phyloP scores from a whole-genome alignment of 306 rosid genomes.

The Alnus rubra region DNA sequence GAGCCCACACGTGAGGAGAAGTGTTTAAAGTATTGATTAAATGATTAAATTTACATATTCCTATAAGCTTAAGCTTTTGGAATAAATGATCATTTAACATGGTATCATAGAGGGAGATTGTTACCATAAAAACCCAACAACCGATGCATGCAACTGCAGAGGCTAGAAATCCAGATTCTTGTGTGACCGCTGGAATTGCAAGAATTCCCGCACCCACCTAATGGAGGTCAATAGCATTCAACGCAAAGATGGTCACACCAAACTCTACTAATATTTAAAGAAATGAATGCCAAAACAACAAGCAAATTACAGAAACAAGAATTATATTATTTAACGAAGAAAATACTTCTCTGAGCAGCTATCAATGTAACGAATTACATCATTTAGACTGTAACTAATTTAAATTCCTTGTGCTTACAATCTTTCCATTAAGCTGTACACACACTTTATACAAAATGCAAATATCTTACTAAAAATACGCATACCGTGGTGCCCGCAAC shows the following conservation, averaged over 20 bases:
- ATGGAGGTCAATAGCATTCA: slow-evolving; percentile 26
- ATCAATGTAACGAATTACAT: not conserved
- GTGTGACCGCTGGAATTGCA: slow-evolving; percentile 81
- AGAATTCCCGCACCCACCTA: slow-evolving; percentile 86
- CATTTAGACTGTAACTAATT: not conserved
- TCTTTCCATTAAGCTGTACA: too few relatives aligned
- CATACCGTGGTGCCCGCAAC: slow-evolving; percentile 78
- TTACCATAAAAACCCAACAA: slow-evolving; percentile 78
- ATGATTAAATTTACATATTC: too few relatives aligned
- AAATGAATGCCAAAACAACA: slow-evolving; percentile 2
- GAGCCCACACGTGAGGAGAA: too few relatives aligned
- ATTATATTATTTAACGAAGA: too few relatives aligned
- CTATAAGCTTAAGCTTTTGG: too few relatives aligned
- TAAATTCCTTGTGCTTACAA: too few relatives aligned
- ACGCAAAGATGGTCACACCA: not conserved
- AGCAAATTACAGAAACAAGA: not conserved
- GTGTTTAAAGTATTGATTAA: too few relatives aligned
- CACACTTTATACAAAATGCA: too few relatives aligned
- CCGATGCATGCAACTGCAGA: slow-evolving; percentile 60
- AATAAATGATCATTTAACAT: too few relatives aligned
- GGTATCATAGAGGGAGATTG: not conserved
- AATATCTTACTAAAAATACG: not conserved
- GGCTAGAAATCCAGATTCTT: slow-evolving; percentile 79
- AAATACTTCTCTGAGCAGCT: not conserved
- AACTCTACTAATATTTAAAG: not conserved